Evolutionary conservation across 2,329 filamentous ascomycete genomes (phyloP).

Genomic region (Biscogniauxia sp.): DNA sequence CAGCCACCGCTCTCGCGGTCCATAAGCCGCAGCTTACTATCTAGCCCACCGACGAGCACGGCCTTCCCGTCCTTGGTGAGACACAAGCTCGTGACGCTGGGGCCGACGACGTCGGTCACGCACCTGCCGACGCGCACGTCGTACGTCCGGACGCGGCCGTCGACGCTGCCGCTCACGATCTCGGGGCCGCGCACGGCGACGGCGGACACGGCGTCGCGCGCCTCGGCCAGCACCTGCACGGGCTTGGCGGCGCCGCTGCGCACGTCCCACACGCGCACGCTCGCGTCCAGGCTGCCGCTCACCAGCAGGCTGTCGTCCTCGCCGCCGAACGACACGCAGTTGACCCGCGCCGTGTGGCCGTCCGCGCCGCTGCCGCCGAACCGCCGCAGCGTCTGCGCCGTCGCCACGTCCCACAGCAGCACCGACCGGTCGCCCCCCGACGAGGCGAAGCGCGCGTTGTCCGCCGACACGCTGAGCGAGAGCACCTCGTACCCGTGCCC

Average conservation of each 20-base stretch:
- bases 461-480: constrained; percentile 67
- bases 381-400: constrained; percentile 71
- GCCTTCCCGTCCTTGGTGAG: constrained; percentile 72
- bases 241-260: constrained; percentile 55
- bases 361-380: constrained; percentile 60
- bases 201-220: constrained; percentile 64
- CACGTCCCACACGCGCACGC: constrained; percentile 73
- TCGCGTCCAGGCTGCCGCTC: constrained; percentile 72
- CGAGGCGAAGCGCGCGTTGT: constrained; percentile 85
- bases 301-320: constrained; percentile 71
- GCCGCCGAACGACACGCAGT: constrained; percentile 57
- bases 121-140: constrained; percentile 75
- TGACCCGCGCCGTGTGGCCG: constrained; percentile 71
- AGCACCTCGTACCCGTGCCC: constrained; percentile 93
- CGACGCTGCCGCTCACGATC: constrained; percentile 76
- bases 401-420: constrained; percentile 92
- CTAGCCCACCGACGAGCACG: constrained; percentile 71
- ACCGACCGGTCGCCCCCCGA: constrained; percentile 86
- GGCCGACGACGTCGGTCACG: constrained; percentile 68
- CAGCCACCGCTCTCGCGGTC: constrained; percentile 73
- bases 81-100: constrained; percentile 70
- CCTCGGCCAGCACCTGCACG: constrained; percentile 71
- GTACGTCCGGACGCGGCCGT: constrained; percentile 78
- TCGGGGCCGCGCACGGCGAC: constrained; percentile 49
- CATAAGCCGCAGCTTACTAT: constrained; percentile 75